Evolutionary conservation across 176 grass and related monocot genomes (phyloP).

Genomic region (Avena atlantica): DNA sequence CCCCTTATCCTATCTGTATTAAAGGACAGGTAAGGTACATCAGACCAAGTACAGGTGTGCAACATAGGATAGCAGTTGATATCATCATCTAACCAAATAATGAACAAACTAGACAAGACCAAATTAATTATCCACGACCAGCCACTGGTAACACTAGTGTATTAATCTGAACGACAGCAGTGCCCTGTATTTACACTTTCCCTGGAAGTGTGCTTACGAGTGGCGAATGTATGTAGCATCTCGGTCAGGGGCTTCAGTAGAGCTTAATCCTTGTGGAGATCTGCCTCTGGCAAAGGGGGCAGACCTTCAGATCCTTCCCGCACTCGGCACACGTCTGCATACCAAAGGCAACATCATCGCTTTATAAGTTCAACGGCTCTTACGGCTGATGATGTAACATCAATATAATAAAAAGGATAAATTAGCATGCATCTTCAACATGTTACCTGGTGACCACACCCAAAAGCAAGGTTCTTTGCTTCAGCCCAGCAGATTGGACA

Average conservation of each 20-base stretch:
- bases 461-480: constrained; percentile 81
- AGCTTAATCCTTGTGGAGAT: constrained; percentile 77
- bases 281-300: constrained; percentile 68
- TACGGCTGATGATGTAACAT: not conserved
- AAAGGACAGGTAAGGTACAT: not conserved
- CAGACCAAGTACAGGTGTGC: not conserved
- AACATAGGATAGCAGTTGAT: not conserved
- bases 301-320: constrained; percentile 66
- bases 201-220: not conserved
- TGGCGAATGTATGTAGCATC: constrained; percentile 9
- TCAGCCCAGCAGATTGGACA: constrained; percentile 77
- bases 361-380: constrained; percentile 18
- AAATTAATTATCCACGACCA: not conserved
- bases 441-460: constrained; percentile 83
- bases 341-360: not conserved
- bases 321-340: constrained; percentile 71
- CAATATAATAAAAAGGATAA: not conserved
- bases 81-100: not conserved
- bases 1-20: not conserved
- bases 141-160: not conserved
- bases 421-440: not conserved
- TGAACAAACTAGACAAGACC: not conserved
- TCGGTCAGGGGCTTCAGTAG: constrained; percentile 45
- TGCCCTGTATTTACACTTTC: constrained; percentile 23
- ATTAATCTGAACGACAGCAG: not conserved